A percentile compares a stretch with the other conserved stretches of the same genome.
Conservation (phyloP, 176 grass and related monocot genomes). For the Areca catechu region DNA sequence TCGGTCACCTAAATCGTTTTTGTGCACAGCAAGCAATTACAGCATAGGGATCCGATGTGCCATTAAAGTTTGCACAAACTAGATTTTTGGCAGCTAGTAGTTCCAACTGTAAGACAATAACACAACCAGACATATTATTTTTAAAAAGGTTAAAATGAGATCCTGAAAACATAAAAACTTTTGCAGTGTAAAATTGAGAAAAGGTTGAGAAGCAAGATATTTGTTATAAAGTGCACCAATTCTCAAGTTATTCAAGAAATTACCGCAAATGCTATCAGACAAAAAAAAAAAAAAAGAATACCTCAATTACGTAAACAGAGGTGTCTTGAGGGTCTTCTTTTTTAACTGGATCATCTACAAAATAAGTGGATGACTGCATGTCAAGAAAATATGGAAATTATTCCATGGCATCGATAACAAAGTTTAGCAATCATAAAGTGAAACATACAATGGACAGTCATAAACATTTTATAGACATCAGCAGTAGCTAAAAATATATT, state of each 20-base stretch:
- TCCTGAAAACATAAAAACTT: no score
- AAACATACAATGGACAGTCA: no score
- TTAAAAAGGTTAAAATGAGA: no score
- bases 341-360: background rate
- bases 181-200: background rate
- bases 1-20: constrained; percentile 54
- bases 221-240: constrained; percentile 6
- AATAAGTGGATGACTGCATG: background rate
- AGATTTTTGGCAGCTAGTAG: constrained; percentile 85
- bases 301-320: constrained; percentile 31
- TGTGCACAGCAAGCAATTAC: constrained; percentile 56
- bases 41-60: constrained; percentile 72
- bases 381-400: background rate
- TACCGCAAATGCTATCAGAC: background rate
- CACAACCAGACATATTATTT: background rate
- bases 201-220: background rate
- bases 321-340: background rate
- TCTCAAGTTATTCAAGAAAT: background rate
- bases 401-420: background rate
- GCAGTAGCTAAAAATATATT: no score
- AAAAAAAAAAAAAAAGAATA: constrained; percentile 19
- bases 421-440: no score
- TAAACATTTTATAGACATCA: no score
- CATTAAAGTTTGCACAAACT: constrained; percentile 76
- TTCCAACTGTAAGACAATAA: constrained; percentile 45